Evolutionary conservation across 2,329 filamentous ascomycete species (phyloP), one percentile per base, ranked within the genome.

Genomic region (Biscogniauxia marginata): DNA sequence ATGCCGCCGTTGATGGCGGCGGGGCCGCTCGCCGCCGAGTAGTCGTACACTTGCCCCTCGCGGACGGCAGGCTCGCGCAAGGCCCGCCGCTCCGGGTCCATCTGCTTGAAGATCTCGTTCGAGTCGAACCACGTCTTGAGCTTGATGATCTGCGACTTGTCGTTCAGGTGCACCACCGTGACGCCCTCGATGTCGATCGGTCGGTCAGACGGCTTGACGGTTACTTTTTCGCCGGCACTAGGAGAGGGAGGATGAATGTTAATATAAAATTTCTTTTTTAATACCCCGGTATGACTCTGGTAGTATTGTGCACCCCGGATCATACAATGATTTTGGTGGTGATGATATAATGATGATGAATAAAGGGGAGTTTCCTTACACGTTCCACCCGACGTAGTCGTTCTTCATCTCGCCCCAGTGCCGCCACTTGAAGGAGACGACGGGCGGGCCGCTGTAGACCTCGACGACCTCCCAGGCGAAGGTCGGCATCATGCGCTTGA

Each of bases 391-490:
- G 1, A 84, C 79, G 67, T 89, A 89, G 65, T 88, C 85, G 58
- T 81, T 82, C 73, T 82, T 83, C 82, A 89, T 88, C 4, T 74
- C 70, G 0, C 85, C 86, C 86, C 86, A 89, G 68, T 89, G 86
- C 4, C 86, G 75, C 86, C 86, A 89, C 63, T 82, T 78, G 69
- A 88, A 87, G 2, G 78, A 76, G 34, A 88, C 84, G 11, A 75
- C 75, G 1, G 86, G 86, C 21, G 85, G 85, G 0, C 84, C 85
- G 58, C 81, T 83, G 67, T 87, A 88, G 2, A 89, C 84, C 68
- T 88, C 86, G 16, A 87, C 68, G 1, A 89, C 85, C 71, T 89
- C 86, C 85, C 86, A 89, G 0, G 85, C 86, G 70, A 89, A 89
- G 0, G 80, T 84, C 0, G 86, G 86, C 85, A 89, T 89, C 85